Evolutionary conservation across 1,139 yeast genomes (phyloP).

Genomic region (Candida tropicalis): DNA sequence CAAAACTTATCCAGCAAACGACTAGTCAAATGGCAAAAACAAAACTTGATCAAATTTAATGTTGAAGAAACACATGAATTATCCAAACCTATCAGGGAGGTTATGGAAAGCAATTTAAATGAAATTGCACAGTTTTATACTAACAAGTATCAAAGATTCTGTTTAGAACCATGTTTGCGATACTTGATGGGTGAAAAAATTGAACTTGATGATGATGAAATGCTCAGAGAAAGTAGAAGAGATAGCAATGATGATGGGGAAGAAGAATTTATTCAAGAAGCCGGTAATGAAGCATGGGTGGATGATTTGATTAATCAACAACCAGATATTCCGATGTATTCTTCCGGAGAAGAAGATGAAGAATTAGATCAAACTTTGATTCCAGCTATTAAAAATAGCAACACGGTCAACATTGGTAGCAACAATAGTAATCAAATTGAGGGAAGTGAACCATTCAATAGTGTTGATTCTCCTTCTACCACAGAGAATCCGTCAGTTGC

Average conservation of each 20-base stretch:
- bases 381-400: constrained; percentile 19
- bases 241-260: constrained; percentile 26
- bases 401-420: constrained; percentile 10
- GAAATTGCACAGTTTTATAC: constrained; percentile 63
- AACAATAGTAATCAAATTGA: too few species aligned
- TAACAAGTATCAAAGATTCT: constrained; percentile 56
- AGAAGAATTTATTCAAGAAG: constrained; percentile 28
- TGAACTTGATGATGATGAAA: constrained; percentile 41
- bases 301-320: constrained; percentile 46
- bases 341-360: constrained; percentile 34
- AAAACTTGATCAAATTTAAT: constrained; percentile 44
- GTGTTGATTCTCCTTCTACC: too few species aligned
- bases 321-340: constrained; percentile 24
- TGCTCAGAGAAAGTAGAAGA: constrained; percentile 23
- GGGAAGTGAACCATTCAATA: too few species aligned
- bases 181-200: constrained; percentile 82
- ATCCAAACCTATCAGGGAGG: constrained; percentile 45
- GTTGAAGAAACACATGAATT: constrained; percentile 82
- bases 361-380: constrained; percentile 27
- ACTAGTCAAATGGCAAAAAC: constrained; percentile 25
- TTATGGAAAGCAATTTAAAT: constrained; percentile 52
- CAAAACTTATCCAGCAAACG: constrained; percentile 21
- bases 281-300: constrained; percentile 49
- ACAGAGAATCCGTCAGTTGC: too few species aligned
- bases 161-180: constrained; percentile 80